phyloP scores from a whole-genome alignment of 768 basidiomycete species.

The Scleroderma citrinum region DNA sequence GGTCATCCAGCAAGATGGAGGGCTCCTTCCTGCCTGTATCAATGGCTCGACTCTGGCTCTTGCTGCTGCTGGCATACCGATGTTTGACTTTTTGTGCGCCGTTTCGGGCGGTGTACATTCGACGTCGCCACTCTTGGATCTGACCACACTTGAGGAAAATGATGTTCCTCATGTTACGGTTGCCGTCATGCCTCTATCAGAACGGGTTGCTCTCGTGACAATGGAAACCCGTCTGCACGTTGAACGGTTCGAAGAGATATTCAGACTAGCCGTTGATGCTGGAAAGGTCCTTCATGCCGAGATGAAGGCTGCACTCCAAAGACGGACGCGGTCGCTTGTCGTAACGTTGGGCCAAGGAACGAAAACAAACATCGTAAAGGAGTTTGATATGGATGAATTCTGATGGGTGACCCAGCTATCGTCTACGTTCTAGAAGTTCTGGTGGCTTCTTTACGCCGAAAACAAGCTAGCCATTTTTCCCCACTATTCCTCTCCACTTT shows the following conservation, averaged over 20 bases:
- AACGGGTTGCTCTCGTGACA: conserved; percentile 78
- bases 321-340: conserved; percentile 56
- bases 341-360: conserved; percentile 51
- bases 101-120: conserved; percentile 85
- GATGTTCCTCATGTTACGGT: conserved; percentile 86
- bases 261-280: conserved; percentile 72
- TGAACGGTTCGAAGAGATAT: conserved; percentile 87
- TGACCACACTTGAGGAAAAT: conserved; percentile 84
- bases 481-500: conserved; percentile 93
- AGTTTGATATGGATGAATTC: conserved; percentile 36
- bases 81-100: conserved; percentile 88
- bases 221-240: conserved; percentile 95
- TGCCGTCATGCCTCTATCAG: conserved; percentile 83
- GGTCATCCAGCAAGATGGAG: conserved; percentile 91
- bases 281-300: conserved; percentile 73
- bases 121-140: conserved; percentile 76
- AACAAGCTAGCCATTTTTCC: conserved; percentile 90
- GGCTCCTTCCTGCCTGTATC: conserved; percentile 83
- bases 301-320: conserved; percentile 70
- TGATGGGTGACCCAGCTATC: conserved; percentile 14
- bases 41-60: conserved; percentile 94
- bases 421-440: conserved; percentile 12
- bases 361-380: conserved; percentile 26
- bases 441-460: conserved; percentile 48
- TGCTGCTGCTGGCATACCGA: conserved; percentile 82